These are phyloP conservation scores for Boletus semigastroideus DNA, from an alignment of 1,284 basidiomycete species.

Conservation along the genomic window DNA sequence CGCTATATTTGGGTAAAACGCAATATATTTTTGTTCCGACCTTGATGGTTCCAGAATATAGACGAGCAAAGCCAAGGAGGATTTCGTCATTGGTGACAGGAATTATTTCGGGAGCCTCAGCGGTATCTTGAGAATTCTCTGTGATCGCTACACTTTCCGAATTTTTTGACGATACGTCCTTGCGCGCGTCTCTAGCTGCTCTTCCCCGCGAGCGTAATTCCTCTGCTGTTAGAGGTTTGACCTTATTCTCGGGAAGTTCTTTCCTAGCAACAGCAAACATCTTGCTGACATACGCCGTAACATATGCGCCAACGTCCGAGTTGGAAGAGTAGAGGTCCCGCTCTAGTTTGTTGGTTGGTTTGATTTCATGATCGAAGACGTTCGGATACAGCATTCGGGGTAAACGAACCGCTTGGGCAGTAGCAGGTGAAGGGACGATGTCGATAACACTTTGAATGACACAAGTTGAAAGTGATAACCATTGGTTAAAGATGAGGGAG, in stretches of 20 bases:
- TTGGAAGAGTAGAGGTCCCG: conserved; percentile 77
- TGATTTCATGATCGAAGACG: conserved; percentile 50
- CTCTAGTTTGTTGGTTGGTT: conserved; percentile 80
- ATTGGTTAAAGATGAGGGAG: conserved; percentile 89
- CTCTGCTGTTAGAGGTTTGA: conserved; percentile 77
- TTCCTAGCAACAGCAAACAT: conserved; percentile 90
- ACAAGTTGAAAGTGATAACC: conserved; percentile 93
- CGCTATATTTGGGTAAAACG: conserved; percentile 88
- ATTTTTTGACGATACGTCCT: conserved; percentile 34
- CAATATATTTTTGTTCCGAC: conserved; percentile 69
- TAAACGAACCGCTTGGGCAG: conserved; percentile 82
- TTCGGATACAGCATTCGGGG: conserved; percentile 95
- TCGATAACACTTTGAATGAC: conserved; percentile 94
- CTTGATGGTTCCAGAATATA: conserved; percentile 87
- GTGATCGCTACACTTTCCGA: conserved; percentile 21
- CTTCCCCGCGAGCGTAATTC: conserved; percentile 78
- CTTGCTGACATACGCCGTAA: conserved; percentile 94
- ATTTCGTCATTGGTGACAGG: conserved; percentile 50
- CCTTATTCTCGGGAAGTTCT: conserved; percentile 86
- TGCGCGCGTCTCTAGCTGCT: conserved; percentile 57
- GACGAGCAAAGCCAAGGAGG: conserved; percentile 88
- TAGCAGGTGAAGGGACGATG: conserved; percentile 83
- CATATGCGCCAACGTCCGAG: conserved; percentile 53
- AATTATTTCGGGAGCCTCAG: conserved; percentile 14
- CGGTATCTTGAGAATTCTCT: conserved; percentile 19